phyloP scores from a whole-genome alignment of 2,329 filamentous ascomycete genomes.

The Ceratocystiopsis brevicomis region DNA sequence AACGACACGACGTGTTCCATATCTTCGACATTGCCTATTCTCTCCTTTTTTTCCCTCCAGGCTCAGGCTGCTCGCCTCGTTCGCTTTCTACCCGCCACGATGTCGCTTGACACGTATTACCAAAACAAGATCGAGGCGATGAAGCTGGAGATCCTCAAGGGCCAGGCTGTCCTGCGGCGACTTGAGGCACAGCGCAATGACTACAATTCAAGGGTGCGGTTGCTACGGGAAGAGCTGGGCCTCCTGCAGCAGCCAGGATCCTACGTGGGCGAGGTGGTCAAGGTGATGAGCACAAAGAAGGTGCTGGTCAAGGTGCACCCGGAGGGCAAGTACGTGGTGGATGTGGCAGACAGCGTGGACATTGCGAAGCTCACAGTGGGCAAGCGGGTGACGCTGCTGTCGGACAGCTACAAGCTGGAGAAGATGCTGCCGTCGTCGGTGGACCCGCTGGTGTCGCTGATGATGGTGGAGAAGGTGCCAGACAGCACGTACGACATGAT shows the following conservation, averaged over 20 bases:
- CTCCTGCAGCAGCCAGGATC: constrained; percentile 92
- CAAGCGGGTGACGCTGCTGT: constrained; percentile 91
- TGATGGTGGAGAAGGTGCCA: constrained; percentile 99
- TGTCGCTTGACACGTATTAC: constrained; percentile 99
- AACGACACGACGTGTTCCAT: too few species aligned
- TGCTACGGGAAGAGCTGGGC: constrained; percentile 87
- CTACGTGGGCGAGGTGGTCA: constrained; percentile 98
- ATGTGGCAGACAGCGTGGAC: constrained; percentile 86
- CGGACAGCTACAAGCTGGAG: constrained; percentile 95
- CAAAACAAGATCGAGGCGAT: constrained; percentile 99
- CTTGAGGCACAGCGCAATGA: constrained; percentile 97
- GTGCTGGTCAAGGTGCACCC: constrained; percentile 97
- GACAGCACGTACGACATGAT: constrained; percentile 99
- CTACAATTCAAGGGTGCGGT: constrained; percentile 92
- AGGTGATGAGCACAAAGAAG: constrained; percentile 99
- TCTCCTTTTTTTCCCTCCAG: too few species aligned
- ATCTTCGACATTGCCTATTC: too few species aligned
- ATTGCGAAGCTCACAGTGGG: constrained; percentile 88
- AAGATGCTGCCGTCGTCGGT: constrained; percentile 97
- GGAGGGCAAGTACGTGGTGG: constrained; percentile 98
- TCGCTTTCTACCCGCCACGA: constrained; percentile 28
- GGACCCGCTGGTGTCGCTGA: constrained; percentile 92
- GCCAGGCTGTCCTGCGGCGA: constrained; percentile 82
- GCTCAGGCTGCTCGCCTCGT: too few species aligned
- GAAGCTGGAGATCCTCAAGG: constrained; percentile 99